Conservation (phyloP, 805 yeast species). For the Ogataea corticis region DNA sequence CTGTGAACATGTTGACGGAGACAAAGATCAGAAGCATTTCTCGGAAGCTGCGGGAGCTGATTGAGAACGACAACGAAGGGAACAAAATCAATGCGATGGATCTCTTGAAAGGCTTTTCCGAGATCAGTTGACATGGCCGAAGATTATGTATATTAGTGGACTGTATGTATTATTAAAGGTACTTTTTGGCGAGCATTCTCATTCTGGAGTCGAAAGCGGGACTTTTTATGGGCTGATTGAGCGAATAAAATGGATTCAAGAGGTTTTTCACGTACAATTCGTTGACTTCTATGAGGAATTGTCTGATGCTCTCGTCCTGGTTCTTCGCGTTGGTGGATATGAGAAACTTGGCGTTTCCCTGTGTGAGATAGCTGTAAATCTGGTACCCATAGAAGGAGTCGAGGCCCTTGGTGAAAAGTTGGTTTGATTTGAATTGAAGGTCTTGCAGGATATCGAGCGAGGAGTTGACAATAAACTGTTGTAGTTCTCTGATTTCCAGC, state of each 20-base stretch:
- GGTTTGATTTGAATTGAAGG: slow-evolving; percentile 72
- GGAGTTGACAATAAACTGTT: slow-evolving; percentile 86
- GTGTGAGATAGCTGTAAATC: slow-evolving; percentile 84
- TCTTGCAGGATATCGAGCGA: slow-evolving; percentile 92
- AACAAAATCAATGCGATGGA: slow-evolving; percentile 33
- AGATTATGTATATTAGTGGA: slow-evolving; percentile 17
- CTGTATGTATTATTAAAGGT: slow-evolving; percentile 43
- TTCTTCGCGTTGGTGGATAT: slow-evolving; percentile 62
- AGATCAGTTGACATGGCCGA: slow-evolving; percentile 8
- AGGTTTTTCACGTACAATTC: slow-evolving; percentile 85
- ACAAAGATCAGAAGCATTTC: slow-evolving; percentile 24
- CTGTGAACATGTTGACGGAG: slow-evolving; percentile 22
- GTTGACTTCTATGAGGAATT: slow-evolving; percentile 81
- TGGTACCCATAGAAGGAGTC: slow-evolving; percentile 83
- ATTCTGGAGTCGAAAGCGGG: slow-evolving; percentile 76
- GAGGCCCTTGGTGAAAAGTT: slow-evolving; percentile 69
- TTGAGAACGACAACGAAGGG: slow-evolving; percentile 23
- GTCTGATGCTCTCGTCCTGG: slow-evolving; percentile 71
- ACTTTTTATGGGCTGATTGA: slow-evolving; percentile 72
- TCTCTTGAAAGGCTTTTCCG: slow-evolving; percentile 37
- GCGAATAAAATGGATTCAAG: slow-evolving; percentile 82
- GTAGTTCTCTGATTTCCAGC: slow-evolving; percentile 69
- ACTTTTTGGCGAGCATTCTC: slow-evolving; percentile 70
- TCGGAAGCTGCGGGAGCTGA: slow-evolving; percentile 20
- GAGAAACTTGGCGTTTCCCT: slow-evolving; percentile 81